Evolutionary conservation across 2,329 filamentous ascomycete genomes (phyloP).

Genomic region (Colletotrichum kahawae): DNA sequence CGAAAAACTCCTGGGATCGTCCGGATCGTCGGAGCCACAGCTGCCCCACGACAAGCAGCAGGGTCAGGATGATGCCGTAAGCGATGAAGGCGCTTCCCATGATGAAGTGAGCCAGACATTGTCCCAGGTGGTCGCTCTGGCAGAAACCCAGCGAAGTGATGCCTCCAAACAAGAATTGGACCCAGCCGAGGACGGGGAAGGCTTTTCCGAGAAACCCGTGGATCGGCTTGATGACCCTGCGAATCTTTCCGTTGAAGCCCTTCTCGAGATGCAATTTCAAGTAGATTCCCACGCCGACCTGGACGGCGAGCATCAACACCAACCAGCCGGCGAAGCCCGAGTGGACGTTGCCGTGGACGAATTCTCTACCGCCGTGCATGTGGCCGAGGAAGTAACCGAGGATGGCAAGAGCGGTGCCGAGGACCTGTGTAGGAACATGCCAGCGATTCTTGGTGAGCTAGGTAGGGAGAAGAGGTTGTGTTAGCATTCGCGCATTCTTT

Average conservation of each 20-base stretch:
- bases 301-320: slow-evolving; percentile 78
- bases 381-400: slow-evolving; percentile 92
- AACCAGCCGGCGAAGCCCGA: slow-evolving; percentile 79
- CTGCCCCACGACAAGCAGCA: slow-evolving; percentile 88
- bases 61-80: slow-evolving; percentile 87
- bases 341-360: slow-evolving; percentile 77
- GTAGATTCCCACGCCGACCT: slow-evolving; percentile 84
- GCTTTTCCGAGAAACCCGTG: slow-evolving; percentile 87
- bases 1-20: slow-evolving; percentile 95
- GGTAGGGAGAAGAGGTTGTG: background rate
- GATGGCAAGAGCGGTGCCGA: slow-evolving; percentile 77
- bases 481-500: slow-evolving; percentile 2
- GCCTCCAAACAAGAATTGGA: slow-evolving; percentile 94
- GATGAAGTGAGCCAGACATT: slow-evolving; percentile 96
- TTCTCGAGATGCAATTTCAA: slow-evolving; percentile 87
- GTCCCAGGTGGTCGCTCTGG: slow-evolving; percentile 86
- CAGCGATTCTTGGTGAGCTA: slow-evolving; percentile 88
- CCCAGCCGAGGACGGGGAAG: slow-evolving; percentile 87
- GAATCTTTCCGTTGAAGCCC: slow-evolving; percentile 80
- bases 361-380: slow-evolving; percentile 86
- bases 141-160: slow-evolving; percentile 94
- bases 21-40: slow-evolving; percentile 82
- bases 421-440: slow-evolving; percentile 88
- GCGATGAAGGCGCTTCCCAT: slow-evolving; percentile 98
- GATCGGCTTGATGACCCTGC: slow-evolving; percentile 71